These are phyloP conservation scores for Alloteropsis semialata DNA, from an alignment of 176 grass and related monocot species.

Conservation along the genomic window DNA sequence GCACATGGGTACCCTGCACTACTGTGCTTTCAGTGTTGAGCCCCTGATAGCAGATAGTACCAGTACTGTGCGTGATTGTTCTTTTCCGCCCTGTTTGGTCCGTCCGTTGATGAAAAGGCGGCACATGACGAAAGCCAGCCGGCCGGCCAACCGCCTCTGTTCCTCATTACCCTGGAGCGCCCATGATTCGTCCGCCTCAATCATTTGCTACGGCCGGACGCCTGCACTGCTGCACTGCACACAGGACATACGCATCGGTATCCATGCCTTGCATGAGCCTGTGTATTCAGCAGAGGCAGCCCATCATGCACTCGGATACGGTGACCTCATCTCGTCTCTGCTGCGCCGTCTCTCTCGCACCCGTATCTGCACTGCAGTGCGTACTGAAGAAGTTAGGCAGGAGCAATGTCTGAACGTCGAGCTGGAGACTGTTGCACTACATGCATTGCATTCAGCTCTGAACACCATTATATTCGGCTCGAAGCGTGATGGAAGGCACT, in stretches of 20 bases:
- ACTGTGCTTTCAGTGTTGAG: neutral
- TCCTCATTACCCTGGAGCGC: neutral
- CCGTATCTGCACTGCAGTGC: neutral
- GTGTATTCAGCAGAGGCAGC: conserved; percentile 20
- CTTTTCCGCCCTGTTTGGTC: conserved; percentile 22
- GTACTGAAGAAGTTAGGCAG: too few relatives aligned
- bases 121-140: conserved; percentile 30
- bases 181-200: conserved; percentile 31
- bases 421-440: neutral
- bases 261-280: conserved; percentile 16
- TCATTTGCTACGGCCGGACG: conserved; percentile 31
- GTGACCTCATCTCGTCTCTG: neutral
- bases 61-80: conserved; percentile 25
- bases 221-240: neutral
- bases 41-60: neutral
- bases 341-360: neutral
- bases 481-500: neutral
- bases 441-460: neutral
- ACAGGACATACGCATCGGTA: neutral
- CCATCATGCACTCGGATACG: neutral
- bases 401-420: neutral
- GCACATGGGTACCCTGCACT: conserved; percentile 10
- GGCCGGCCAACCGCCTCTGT: neutral
- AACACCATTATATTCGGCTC: neutral
- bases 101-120: conserved; percentile 31